A percentile compares a stretch with the other conserved stretches of the same genome.
Conservation (phyloP, 2,329 filamentous ascomycete genomes). For the Fusarium ambrosium region DNA sequence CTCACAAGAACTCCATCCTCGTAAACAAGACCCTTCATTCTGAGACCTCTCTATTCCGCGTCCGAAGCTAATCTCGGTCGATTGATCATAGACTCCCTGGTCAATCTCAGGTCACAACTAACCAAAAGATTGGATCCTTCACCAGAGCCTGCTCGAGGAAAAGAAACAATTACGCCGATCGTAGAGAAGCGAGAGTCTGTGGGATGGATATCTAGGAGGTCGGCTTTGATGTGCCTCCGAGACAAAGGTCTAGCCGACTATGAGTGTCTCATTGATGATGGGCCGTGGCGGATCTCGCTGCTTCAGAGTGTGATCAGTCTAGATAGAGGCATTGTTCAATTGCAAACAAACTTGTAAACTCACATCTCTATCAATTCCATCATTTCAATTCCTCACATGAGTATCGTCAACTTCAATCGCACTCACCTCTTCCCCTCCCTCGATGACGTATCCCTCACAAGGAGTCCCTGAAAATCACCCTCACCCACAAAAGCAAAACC, state of each 20-base stretch:
- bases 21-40: background rate
- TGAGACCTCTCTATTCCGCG: background rate
- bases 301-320: background rate
- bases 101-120: background rate
- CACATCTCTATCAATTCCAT: background rate
- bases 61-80: constrained; percentile 2
- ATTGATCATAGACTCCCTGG: background rate
- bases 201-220: background rate
- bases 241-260: background rate
- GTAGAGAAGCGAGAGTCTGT: background rate
- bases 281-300: background rate
- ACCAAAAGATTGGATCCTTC: constrained; percentile 6
- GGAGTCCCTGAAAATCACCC: background rate
- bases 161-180: constrained; percentile 15
- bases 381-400: background rate
- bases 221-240: background rate
- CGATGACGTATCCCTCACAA: background rate
- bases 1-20: background rate
- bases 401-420: background rate
- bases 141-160: background rate
- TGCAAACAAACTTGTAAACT: rapidly evolving
- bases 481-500: background rate
- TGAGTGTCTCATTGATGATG: background rate
- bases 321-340: background rate
- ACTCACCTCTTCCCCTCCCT: background rate